These are phyloP conservation scores for Stromatinia cepivora DNA, from an alignment of 2,329 filamentous ascomycete species.

Conservation along the genomic window DNA sequence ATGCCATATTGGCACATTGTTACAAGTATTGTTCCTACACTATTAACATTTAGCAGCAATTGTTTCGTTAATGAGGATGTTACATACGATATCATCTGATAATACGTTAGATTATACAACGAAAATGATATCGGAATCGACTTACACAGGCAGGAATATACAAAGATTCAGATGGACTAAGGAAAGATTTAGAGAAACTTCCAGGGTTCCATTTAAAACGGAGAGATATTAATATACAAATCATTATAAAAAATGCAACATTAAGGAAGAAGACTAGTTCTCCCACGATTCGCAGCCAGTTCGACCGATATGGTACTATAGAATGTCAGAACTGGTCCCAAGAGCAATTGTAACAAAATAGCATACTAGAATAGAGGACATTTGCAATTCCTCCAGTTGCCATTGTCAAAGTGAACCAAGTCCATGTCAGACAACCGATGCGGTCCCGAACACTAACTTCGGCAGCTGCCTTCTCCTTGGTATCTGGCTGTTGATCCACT, in stretches of 20 bases:
- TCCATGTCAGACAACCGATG: slow-evolving; percentile 61
- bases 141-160: slow-evolving; percentile 70
- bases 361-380: slow-evolving; percentile 55
- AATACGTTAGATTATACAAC: slow-evolving; percentile 27
- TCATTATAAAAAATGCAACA: slow-evolving; percentile 60
- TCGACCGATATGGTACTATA: slow-evolving; percentile 53
- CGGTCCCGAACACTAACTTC: slow-evolving; percentile 50
- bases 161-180: slow-evolving; percentile 74
- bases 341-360: not conserved
- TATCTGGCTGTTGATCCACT: slow-evolving; percentile 14
- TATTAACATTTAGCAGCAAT: slow-evolving; percentile 42
- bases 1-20: slow-evolving; percentile 77
- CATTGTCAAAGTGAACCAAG: slow-evolving; percentile 66
- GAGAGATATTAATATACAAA: slow-evolving; percentile 63
- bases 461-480: slow-evolving; percentile 35
- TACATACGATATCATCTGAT: slow-evolving; percentile 48
- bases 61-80: not conserved
- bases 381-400: slow-evolving; percentile 59
- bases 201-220: slow-evolving; percentile 70
- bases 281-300: slow-evolving; percentile 60
- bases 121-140: slow-evolving; percentile 21
- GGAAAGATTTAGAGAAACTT: slow-evolving; percentile 69
- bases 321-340: slow-evolving; percentile 25
- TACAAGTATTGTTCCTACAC: slow-evolving; percentile 73
- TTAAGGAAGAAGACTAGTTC: slow-evolving; percentile 64